phyloP scores from a whole-genome alignment of 768 basidiomycete species.

The Tubosaeta brunneosetosa region DNA sequence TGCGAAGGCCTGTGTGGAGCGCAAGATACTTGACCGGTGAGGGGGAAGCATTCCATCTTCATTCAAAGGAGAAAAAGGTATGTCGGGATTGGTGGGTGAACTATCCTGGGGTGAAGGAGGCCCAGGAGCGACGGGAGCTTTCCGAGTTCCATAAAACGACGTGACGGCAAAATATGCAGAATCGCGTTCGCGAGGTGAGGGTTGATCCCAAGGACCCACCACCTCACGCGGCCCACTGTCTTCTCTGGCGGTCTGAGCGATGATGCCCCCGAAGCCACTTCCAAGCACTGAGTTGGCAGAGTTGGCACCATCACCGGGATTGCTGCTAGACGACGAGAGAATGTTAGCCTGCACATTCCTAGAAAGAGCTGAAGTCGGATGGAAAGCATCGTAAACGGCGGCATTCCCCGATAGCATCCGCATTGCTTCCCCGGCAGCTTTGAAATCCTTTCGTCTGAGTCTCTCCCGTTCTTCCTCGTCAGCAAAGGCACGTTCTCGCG shows the following conservation, averaged over 20 bases:
- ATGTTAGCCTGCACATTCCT: conserved; percentile 24
- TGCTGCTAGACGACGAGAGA: conserved; percentile 15
- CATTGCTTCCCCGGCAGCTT: conserved; percentile 33
- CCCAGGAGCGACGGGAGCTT: conserved; percentile 20
- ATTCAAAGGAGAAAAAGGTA: conserved; percentile 21
- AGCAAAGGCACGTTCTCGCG: conserved; percentile 60
- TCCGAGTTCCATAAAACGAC: conserved; percentile 26
- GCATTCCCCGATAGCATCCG: conserved; percentile 38
- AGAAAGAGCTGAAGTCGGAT: conserved; percentile 44
- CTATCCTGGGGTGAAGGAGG: conserved; percentile 24
- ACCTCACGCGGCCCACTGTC: conserved; percentile 21
- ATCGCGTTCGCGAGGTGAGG: conserved; percentile 32
- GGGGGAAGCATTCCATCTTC: conserved; percentile 33
- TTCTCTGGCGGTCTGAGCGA: conserved; percentile 26
- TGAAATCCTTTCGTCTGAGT: conserved; percentile 51
- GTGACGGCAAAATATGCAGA: conserved; percentile 19
- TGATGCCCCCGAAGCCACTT: conserved; percentile 22
- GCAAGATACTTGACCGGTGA: conserved; percentile 28
- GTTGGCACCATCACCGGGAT: conserved; percentile 16
- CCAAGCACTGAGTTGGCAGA: conserved; percentile 20
- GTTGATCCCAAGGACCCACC: conserved; percentile 32
- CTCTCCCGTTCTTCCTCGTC: conserved; percentile 52
- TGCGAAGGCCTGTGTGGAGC: conserved; percentile 21
- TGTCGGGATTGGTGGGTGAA: conserved; percentile 23
- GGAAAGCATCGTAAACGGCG: conserved; percentile 73